These are phyloP conservation scores for Cardamine chenopodiifolia DNA, from an alignment of 345 rosid genomes.

Conservation along the genomic window DNA sequence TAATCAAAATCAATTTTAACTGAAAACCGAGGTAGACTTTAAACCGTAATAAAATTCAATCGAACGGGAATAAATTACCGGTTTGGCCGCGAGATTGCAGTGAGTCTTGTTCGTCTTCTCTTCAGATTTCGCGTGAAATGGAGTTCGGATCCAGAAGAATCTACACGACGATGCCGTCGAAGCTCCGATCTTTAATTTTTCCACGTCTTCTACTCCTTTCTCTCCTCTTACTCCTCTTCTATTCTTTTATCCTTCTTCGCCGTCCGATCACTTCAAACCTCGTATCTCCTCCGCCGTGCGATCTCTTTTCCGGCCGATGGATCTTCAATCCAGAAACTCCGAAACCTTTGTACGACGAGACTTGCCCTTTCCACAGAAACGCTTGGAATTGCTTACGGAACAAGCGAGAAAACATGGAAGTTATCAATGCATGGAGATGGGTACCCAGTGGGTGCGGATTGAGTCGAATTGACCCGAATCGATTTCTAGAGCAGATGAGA, in stretches of 20 bases:
- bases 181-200: slow-evolving; percentile 55
- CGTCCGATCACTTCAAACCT: slow-evolving; percentile 29
- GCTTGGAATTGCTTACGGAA: slow-evolving; percentile 87
- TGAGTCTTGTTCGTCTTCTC: slow-evolving; percentile 8
- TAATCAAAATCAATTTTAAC: background rate
- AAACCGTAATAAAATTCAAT: background rate
- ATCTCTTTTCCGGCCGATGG: slow-evolving; percentile 82
- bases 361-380: slow-evolving; percentile 92
- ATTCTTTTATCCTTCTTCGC: slow-evolving; percentile 47
- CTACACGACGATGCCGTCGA: slow-evolving; percentile 52
- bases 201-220: slow-evolving; percentile 56
- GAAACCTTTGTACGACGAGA: slow-evolving; percentile 63
- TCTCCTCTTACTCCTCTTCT: slow-evolving; percentile 56
- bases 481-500: slow-evolving; percentile 68
- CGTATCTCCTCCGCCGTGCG: slow-evolving; percentile 51
- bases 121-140: slow-evolving; percentile 29
- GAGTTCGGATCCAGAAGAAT: slow-evolving; percentile 37
- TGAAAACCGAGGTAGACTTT: background rate
- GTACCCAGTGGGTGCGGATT: slow-evolving; percentile 64
- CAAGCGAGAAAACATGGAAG: slow-evolving; percentile 65
- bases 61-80: slow-evolving; percentile 9
- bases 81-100: slow-evolving; percentile 7
- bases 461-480: slow-evolving; percentile 58
- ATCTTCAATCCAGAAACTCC: slow-evolving; percentile 45
- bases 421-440: slow-evolving; percentile 89